Percentiles rank a stretch among this genome's conserved stretches.
These are phyloP conservation scores for Gossypium rotundifolium DNA, from an alignment of 345 rosid species.

Conservation along the genomic window DNA sequence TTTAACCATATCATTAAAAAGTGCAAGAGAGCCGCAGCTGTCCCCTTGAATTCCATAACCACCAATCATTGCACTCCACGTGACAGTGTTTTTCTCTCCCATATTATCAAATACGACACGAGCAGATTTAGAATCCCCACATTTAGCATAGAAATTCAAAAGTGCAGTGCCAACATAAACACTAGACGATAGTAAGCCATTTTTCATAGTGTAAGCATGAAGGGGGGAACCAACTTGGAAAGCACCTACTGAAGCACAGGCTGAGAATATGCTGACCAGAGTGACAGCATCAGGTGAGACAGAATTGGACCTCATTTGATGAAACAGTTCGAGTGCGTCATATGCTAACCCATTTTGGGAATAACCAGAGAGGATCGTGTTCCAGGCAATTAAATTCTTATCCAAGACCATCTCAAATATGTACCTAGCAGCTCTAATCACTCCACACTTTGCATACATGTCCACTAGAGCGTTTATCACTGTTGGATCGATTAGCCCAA, in stretches of 20 bases:
- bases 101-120: conserved; percentile 50
- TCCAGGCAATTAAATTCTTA: conserved; percentile 69
- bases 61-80: conserved; percentile 88
- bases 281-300: conserved; percentile 78
- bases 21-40: conserved; percentile 39
- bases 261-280: conserved; percentile 58
- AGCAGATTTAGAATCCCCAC: conserved; percentile 64
- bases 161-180: conserved; percentile 79
- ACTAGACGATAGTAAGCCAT: conserved; percentile 45
- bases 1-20: conserved; percentile 56
- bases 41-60: conserved; percentile 70
- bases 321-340: conserved; percentile 52
- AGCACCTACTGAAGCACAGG: conserved; percentile 58
- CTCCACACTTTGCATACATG: conserved; percentile 77
- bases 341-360: conserved; percentile 54
- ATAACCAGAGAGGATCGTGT: conserved; percentile 77
- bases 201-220: conserved; percentile 54
- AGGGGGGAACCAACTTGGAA: conserved; percentile 55
- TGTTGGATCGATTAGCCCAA: conserved; percentile 48
- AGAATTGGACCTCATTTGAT: conserved; percentile 43
- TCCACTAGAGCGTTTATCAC: conserved; percentile 77
- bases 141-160: conserved; percentile 74
- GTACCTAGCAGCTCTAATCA: conserved; percentile 45
- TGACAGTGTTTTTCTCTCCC: conserved; percentile 49
- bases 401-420: conserved; percentile 47